phyloP scores from a whole-genome alignment of 164 flowering plant genomes.

The Umbilicus rupestris region DNA sequence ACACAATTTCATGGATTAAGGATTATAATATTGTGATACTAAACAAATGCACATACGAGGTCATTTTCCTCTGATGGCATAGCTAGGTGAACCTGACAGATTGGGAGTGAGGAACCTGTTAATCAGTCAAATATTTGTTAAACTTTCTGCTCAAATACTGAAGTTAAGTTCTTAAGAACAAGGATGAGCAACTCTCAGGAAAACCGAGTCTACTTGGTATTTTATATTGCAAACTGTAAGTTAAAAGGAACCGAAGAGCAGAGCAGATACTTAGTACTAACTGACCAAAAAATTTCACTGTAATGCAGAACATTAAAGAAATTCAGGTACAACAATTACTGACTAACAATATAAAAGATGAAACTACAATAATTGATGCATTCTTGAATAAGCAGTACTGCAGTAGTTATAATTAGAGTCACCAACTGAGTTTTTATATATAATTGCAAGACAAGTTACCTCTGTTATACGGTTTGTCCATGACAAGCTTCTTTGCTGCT shows the following conservation, averaged over 20 bases:
- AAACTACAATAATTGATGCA: background rate
- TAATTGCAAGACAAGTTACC: slow-evolving; percentile 27
- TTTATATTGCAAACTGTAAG: no score
- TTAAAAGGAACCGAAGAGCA: no score
- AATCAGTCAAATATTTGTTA: slow-evolving; percentile 11
- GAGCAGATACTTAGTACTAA: no score
- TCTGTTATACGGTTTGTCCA: slow-evolving; percentile 53
- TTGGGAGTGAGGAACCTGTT: slow-evolving; percentile 40
- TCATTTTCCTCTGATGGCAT: slow-evolving; percentile 39
- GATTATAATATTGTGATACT: background rate
- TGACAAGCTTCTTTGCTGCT: slow-evolving; percentile 51
- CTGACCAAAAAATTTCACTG: no score
- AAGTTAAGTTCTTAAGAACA: background rate
- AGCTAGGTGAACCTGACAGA: slow-evolving; percentile 43
- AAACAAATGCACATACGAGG: slow-evolving; percentile 25
- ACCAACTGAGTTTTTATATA: no score
- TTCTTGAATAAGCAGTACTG: background rate
- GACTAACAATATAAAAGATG: background rate
- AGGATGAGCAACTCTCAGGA: background rate
- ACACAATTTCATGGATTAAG: background rate
- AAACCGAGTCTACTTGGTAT: background rate
- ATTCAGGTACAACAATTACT: background rate
- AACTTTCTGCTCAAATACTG: background rate
- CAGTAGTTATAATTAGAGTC: background rate
- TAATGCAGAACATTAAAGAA: background rate